Percentiles rank a stretch among this genome's conserved stretches.
Evolutionary conservation across 148 eudicot genomes (phyloP).

Genomic region (Rheum nobile): DNA sequence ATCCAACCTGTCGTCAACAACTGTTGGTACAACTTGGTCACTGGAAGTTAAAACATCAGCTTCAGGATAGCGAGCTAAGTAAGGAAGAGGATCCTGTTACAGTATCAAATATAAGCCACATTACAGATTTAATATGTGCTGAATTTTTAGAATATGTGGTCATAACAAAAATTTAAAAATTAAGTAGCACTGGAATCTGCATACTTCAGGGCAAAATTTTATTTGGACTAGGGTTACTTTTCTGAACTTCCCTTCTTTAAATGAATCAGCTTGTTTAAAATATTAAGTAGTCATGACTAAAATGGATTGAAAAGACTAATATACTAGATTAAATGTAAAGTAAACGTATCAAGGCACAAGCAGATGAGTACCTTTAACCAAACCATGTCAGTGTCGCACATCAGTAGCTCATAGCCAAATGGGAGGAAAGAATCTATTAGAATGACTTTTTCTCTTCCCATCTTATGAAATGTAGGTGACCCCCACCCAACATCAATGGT

Average conservation of each 20-base stretch:
- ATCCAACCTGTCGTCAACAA: constrained; percentile 82
- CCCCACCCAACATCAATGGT: constrained; percentile 98
- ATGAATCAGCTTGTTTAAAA: background rate
- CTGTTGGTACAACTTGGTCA: constrained; percentile 85
- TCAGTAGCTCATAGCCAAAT: constrained; percentile 76
- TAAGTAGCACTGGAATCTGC: background rate
- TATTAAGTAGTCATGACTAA: background rate
- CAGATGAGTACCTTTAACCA: constrained; percentile 73
- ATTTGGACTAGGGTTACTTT: background rate
- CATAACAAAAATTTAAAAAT: background rate
- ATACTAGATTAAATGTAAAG: background rate
- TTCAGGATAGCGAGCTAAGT: constrained; percentile 88
- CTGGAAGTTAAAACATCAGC: constrained; percentile 93
- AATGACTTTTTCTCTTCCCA: constrained; percentile 95
- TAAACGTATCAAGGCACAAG: background rate
- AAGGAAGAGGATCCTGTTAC: constrained; percentile 93
- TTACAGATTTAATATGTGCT: background rate
- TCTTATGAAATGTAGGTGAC: constrained; percentile 89
- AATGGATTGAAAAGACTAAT: background rate
- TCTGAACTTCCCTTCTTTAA: background rate
- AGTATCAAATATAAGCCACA: constrained; percentile 10
- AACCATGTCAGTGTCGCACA: constrained; percentile 99
- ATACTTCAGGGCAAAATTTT: background rate
- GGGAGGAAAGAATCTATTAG: constrained; percentile 79
- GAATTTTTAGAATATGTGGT: background rate